Evolutionary conservation across 2,329 filamentous ascomycete genomes (phyloP).

Genomic region (Cordyceps fumosorosea): DNA sequence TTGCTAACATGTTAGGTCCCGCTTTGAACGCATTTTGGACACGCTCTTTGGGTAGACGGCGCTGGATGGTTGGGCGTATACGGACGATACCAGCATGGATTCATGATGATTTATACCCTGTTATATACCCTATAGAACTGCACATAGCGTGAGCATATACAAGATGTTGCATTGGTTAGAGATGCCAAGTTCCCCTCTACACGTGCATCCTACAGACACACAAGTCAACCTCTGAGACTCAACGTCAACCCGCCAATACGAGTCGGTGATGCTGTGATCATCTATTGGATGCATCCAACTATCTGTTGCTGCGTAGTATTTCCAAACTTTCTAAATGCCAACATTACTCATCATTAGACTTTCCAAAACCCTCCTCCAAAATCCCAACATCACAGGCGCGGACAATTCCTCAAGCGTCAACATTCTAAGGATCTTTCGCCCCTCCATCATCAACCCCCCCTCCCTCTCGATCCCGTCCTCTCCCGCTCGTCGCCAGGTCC

Average conservation of each 20-base stretch:
- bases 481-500: conserved; percentile 10
- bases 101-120: not conserved
- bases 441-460: not conserved
- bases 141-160: not conserved
- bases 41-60: conserved; percentile 16
- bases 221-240: too few species aligned
- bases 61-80: not conserved
- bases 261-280: too few species aligned
- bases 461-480: not conserved
- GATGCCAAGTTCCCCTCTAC: too few species aligned
- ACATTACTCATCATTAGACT: not conserved
- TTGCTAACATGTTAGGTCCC: conserved; percentile 3
- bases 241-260: too few species aligned
- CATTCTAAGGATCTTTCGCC: not conserved
- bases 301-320: not conserved
- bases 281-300: too few species aligned
- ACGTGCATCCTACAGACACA: too few species aligned
- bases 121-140: not conserved
- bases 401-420: not conserved
- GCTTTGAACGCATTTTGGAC: conserved; percentile 19
- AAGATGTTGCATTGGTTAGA: not conserved
- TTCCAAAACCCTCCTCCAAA: not conserved
- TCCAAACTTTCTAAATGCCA: not conserved
- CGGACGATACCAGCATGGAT: not conserved
- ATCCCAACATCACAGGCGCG: not conserved